Evolutionary conservation across 164 flowering plant genomes (phyloP).

Genomic region (Sextonia rubra): DNA sequence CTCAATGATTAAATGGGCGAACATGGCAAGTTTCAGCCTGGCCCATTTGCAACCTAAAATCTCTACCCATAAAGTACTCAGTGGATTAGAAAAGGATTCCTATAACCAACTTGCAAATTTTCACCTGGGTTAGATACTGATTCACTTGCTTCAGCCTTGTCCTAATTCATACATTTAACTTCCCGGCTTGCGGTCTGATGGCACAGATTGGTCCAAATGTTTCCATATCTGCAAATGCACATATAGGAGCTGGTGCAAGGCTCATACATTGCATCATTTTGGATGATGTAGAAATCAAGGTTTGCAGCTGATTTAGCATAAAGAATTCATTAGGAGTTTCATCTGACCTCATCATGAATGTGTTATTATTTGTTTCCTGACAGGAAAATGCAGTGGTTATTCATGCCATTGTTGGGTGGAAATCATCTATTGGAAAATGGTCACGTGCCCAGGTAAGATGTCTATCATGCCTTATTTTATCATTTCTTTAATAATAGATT

Average conservation of each 20-base stretch:
- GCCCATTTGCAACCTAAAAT: no score
- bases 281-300: slow-evolving; percentile 96
- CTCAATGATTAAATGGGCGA: no score
- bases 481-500: no score
- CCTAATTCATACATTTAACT: background rate
- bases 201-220: slow-evolving; percentile 96
- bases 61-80: no score
- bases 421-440: slow-evolving; percentile 95
- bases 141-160: no score
- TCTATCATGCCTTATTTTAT: background rate
- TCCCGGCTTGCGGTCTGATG: background rate
- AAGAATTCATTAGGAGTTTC: background rate
- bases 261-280: slow-evolving; percentile 83
- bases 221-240: slow-evolving; percentile 96
- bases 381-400: slow-evolving; percentile 95
- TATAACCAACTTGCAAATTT: no score
- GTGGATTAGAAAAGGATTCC: no score
- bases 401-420: slow-evolving; percentile 95
- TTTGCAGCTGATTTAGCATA: slow-evolving; percentile 17
- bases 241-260: slow-evolving; percentile 89
- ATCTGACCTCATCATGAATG: slow-evolving; percentile 6
- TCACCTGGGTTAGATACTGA: no score
- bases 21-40: no score
- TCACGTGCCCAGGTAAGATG: slow-evolving; percentile 83
- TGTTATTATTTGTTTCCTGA: slow-evolving; percentile 2